Conservation (phyloP, 2,329 filamentous ascomycete genomes). For the Metarhizium sp. region DNA sequence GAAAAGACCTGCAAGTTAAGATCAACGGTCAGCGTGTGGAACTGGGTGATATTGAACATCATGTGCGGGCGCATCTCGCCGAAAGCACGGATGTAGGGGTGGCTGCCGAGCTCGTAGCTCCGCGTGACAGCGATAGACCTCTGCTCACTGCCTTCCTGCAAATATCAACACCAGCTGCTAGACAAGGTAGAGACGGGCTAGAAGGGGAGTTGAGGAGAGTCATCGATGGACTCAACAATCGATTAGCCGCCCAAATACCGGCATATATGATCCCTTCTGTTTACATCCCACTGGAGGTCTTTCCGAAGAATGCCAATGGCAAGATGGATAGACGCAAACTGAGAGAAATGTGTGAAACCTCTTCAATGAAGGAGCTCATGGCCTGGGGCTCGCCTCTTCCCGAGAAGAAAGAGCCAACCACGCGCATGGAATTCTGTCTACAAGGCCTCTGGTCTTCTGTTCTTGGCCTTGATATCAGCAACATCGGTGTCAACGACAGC, state of each 20-base stretch:
- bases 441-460: slow-evolving; percentile 6
- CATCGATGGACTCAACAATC: not conserved
- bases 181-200: not conserved
- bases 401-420: not conserved
- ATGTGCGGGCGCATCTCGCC: slow-evolving; percentile 2
- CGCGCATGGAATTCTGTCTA: not conserved
- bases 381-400: not conserved
- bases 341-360: not conserved
- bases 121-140: not conserved
- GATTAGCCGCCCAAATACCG: not conserved
- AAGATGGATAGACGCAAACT: slow-evolving; percentile 1
- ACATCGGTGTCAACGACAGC: slow-evolving; percentile 30
- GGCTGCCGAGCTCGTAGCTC: slow-evolving; percentile 1
- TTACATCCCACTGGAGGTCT: not conserved
- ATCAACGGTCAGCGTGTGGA: slow-evolving; percentile 49
- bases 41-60: slow-evolving; percentile 23
- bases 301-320: not conserved
- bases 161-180: not conserved
- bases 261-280: slow-evolving; percentile 3
- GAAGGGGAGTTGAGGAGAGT: not conserved
- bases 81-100: not conserved
- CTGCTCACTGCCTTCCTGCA: slow-evolving; percentile 3
- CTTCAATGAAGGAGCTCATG: not conserved
- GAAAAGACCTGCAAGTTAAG: slow-evolving; percentile 52
- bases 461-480: slow-evolving; percentile 3